Percentiles rank a stretch among this genome's conserved stretches.
These are phyloP conservation scores for Scheffersomyces coipomensis DNA, from an alignment of 805 yeast genomes.

Conservation along the genomic window DNA sequence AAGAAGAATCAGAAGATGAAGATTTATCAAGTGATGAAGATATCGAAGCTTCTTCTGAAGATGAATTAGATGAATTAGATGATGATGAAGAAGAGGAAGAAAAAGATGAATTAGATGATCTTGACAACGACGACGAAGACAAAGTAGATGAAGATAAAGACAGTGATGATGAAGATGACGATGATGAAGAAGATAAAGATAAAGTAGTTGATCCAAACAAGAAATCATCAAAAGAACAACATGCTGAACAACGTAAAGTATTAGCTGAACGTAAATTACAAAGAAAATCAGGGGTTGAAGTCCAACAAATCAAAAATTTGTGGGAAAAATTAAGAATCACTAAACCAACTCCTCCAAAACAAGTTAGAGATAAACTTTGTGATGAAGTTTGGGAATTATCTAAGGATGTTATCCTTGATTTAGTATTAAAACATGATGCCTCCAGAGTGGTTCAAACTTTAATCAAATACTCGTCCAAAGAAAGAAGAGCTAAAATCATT, in stretches of 20 bases:
- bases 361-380: constrained; percentile 71
- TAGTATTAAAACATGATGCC: constrained; percentile 94
- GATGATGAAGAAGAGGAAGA: constrained; percentile 21
- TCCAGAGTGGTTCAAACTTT: constrained; percentile 94
- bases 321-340: constrained; percentile 93
- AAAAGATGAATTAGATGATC: constrained; percentile 22
- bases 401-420: constrained; percentile 72
- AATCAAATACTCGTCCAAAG: constrained; percentile 79
- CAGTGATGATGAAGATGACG: constrained; percentile 23
- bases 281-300: constrained; percentile 84
- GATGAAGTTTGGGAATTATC: constrained; percentile 84
- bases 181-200: constrained; percentile 19
- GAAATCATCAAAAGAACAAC: constrained; percentile 61
- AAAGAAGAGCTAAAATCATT: constrained; percentile 71
- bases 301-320: constrained; percentile 76
- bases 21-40: constrained; percentile 10
- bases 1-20: constrained; percentile 13
- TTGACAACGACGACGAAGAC: constrained; percentile 15
- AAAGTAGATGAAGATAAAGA: constrained; percentile 17
- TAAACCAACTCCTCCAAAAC: constrained; percentile 76
- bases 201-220: constrained; percentile 39
- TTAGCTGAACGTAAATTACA: constrained; percentile 81
- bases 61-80: constrained; percentile 20
- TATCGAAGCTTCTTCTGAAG: constrained; percentile 8
- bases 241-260: constrained; percentile 77